These are phyloP conservation scores for Umbelopsis vinacea DNA, from an alignment of 192 early-diverging fungal species.

Conservation along the genomic window DNA sequence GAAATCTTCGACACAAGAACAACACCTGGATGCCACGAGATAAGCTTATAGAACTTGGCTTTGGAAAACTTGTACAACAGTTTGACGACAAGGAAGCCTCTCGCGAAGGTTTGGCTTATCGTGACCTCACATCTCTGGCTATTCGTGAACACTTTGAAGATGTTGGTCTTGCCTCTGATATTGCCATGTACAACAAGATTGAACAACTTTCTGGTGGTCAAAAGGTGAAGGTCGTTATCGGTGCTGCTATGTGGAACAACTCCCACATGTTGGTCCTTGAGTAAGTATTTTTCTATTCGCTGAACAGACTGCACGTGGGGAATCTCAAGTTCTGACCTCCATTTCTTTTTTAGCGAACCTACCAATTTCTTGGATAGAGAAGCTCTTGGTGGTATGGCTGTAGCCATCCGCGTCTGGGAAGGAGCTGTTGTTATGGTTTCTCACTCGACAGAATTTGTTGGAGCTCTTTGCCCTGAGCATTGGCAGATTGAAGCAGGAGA, in stretches of 20 bases:
- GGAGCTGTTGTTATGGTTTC: conserved; percentile 85
- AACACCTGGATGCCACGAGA: conserved; percentile 76
- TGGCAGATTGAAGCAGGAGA: conserved; percentile 69
- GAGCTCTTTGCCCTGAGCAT: conserved; percentile 68
- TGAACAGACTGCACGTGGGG: too few relatives aligned
- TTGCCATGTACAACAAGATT: conserved; percentile 78
- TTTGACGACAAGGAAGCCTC: conserved; percentile 82
- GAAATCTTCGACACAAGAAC: conserved; percentile 61
- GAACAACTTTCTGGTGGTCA: conserved; percentile 81
- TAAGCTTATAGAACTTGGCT: conserved; percentile 71
- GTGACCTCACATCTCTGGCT: conserved; percentile 67
- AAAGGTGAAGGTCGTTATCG: conserved; percentile 88
- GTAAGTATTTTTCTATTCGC: conserved; percentile 12
- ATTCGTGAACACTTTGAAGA: conserved; percentile 76
- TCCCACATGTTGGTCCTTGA: conserved; percentile 84
- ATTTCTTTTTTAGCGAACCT: conserved; percentile 43
- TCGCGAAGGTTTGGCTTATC: conserved; percentile 66
- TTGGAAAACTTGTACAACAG: conserved; percentile 74
- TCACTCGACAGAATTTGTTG: conserved; percentile 77
- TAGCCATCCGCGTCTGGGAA: conserved; percentile 72
- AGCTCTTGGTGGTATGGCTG: conserved; percentile 73
- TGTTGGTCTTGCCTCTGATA: conserved; percentile 77
- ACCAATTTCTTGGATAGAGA: conserved; percentile 78
- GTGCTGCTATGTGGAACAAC: conserved; percentile 84
- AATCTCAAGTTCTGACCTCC: conserved; percentile 32